Base-by-base conservation (phyloP, 352 stramenopile genomes). In the Phytophthora tubulina region DNA sequence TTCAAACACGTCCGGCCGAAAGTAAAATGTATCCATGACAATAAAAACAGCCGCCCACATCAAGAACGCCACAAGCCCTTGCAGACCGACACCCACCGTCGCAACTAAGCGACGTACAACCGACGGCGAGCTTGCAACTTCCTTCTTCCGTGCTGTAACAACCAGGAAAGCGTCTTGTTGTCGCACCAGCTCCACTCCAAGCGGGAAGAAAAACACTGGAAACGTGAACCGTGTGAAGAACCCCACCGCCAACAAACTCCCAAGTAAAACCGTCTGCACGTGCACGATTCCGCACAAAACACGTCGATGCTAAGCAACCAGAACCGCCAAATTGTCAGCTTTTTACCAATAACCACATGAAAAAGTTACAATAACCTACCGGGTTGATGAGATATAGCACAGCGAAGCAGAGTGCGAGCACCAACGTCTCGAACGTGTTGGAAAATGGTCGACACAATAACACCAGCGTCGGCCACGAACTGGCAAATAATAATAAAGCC, bases 161-260 rank as follows among this genome's bases (percentile, higher is more conserved):
- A 73, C 51, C 0, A 87, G 39, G 11, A 84, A 57, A 1, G 61
- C 61, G 55, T 94, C 84, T 55, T 93, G 85, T 6, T 78, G 75
- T 11, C 76, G 79, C 7, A 89, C 79, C 10, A 95, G 78, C 49
- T 93, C 81, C 36, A 95, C 6, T 5, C 84, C 86, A 41, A 95
- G 48, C 0, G 88, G 86, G 38, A 93, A 77, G 74, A 94, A 95
- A 75, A 96, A 97, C 50, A 90, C 72, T 13, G 81, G 70, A 66
- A 96, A 97, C 8, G 88, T 95, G 73, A 97, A 94, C 17, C 89
- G 76, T 31, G 82, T 91, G 69, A 96, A 97, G 52, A 93, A 80
- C 33, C 85, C 90, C 6, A 92, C 2, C 0, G 85, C 88, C 21
- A 93, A 67, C n/a, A 93, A 70, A 61, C 66, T 77, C 3, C 89